Percentiles rank a stretch among this genome's conserved stretches.
These are phyloP conservation scores for Schwanniomyces vanrijiae DNA, from an alignment of 805 yeast genomes.

Conservation along the genomic window DNA sequence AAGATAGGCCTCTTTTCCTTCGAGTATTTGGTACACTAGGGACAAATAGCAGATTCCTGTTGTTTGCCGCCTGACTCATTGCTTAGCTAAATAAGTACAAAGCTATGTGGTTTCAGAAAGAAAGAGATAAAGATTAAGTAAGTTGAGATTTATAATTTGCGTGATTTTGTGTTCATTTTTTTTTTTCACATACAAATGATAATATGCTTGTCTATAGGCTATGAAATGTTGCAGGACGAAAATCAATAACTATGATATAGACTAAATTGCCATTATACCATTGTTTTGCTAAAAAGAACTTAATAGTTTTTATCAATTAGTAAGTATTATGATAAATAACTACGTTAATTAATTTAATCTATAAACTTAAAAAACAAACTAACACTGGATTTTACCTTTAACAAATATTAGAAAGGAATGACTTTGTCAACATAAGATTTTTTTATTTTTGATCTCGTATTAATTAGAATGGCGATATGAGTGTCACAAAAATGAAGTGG, in stretches of 20 bases:
- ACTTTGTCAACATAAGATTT: too few relatives aligned
- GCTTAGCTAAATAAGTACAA: background rate
- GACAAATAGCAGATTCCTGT: background rate
- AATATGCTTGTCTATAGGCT: too few relatives aligned
- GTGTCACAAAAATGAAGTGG: background rate
- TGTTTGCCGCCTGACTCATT: slow-evolving; percentile 3
- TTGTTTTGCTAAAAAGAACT: too few relatives aligned
- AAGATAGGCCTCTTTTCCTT: slow-evolving; percentile 63
- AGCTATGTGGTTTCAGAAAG: background rate
- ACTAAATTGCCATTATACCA: too few relatives aligned
- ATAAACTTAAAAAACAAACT: background rate
- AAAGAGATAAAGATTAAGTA: background rate
- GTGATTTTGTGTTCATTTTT: background rate
- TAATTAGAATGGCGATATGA: background rate
- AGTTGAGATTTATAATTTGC: background rate
- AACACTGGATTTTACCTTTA: too few relatives aligned
- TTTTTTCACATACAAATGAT: background rate
- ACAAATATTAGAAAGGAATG: too few relatives aligned
- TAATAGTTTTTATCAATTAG: too few relatives aligned
- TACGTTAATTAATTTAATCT: background rate
- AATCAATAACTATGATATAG: too few relatives aligned
- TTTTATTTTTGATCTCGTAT: too few relatives aligned
- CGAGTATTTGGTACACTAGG: slow-evolving; percentile 23
- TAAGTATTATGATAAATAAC: too few relatives aligned
- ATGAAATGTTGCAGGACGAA: too few relatives aligned